phyloP scores from a whole-genome alignment of 1,284 basidiomycete genomes.

The Leucoagaricus sp. region DNA sequence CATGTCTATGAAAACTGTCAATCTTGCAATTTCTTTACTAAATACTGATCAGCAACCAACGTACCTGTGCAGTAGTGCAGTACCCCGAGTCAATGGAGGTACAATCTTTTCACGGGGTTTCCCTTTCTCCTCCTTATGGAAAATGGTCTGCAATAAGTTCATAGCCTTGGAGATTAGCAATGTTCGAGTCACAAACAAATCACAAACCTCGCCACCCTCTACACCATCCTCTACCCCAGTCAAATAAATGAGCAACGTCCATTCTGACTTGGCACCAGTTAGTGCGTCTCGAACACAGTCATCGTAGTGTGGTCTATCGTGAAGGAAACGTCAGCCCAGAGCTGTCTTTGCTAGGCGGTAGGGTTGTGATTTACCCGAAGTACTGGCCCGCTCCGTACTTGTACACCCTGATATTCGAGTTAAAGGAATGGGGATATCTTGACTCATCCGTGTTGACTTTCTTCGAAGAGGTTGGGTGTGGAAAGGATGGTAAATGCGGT shows the following conservation, averaged over 20 bases:
- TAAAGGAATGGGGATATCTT: constrained; percentile 56
- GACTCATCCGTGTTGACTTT: constrained; percentile 27
- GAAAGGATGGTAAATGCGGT: constrained; percentile 63
- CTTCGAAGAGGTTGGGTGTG: constrained; percentile 48
- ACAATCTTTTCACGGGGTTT: constrained; percentile 54
- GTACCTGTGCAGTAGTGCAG: constrained; percentile 73
- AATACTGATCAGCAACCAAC: constrained; percentile 15
- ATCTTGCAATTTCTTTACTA: background rate
- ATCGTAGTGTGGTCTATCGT: constrained; percentile 65
- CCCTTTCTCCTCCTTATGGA: constrained; percentile 60
- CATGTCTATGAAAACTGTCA: constrained; percentile 49
- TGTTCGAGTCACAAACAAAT: background rate
- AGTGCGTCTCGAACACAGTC: constrained; percentile 60
- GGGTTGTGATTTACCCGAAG: constrained; percentile 49
- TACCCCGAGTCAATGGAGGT: constrained; percentile 64
- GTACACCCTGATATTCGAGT: constrained; percentile 72
- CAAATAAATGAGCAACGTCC: constrained; percentile 82
- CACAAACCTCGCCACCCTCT: constrained; percentile 68
- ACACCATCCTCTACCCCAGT: constrained; percentile 73
- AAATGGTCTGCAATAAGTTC: constrained; percentile 54
- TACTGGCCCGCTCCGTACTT: constrained; percentile 66
- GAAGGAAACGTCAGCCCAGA: background rate
- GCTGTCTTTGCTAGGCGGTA: background rate
- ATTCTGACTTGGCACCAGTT: constrained; percentile 67
- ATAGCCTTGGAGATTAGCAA: no score